Percentiles rank a stretch among this genome's conserved stretches.
Evolutionary conservation across 2,329 filamentous ascomycete species (phyloP).

Genomic region (Nemania abortiva): DNA sequence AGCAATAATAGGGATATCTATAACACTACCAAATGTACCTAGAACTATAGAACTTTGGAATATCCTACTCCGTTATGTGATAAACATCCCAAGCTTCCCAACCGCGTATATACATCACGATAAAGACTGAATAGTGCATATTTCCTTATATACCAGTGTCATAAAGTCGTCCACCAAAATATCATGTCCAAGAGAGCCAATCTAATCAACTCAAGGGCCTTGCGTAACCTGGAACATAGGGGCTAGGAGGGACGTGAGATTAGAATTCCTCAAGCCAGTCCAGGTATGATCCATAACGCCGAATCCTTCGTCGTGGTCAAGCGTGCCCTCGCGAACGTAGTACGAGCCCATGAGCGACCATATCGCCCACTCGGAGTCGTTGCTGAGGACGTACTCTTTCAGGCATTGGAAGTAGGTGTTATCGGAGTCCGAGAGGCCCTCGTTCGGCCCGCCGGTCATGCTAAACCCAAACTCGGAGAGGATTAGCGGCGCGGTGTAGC

Average conservation of each 20-base stretch:
- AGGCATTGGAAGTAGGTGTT: constrained; percentile 65
- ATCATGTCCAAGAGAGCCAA: background rate
- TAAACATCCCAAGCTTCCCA: background rate
- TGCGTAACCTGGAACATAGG: constrained; percentile 57
- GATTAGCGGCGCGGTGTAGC: constrained; percentile 66
- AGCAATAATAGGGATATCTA: constrained; percentile 12
- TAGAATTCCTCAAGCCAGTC: constrained; percentile 56
- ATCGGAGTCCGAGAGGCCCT: constrained; percentile 60
- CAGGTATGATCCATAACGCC: constrained; percentile 62
- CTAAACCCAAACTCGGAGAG: constrained; percentile 71
- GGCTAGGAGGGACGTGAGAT: constrained; percentile 47
- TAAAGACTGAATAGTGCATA: background rate
- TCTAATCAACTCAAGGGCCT: constrained; percentile 50
- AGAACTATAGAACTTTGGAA: background rate
- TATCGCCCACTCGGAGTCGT: constrained; percentile 70
- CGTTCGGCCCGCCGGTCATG: constrained; percentile 57
- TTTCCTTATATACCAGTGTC: background rate
- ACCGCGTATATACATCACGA: constrained; percentile 7
- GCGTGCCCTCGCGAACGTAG: constrained; percentile 63
- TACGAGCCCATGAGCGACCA: constrained; percentile 71
- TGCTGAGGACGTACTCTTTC: constrained; percentile 63
- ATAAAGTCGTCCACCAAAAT: background rate
- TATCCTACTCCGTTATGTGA: background rate
- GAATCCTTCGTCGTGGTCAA: constrained; percentile 66
- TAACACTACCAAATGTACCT: constrained; percentile 3